A percentile compares a stretch with the other conserved stretches of the same genome.
Conservation (phyloP, 495 filamentous ascomycete species). For the Lasiosphaeris hirsuta region DNA sequence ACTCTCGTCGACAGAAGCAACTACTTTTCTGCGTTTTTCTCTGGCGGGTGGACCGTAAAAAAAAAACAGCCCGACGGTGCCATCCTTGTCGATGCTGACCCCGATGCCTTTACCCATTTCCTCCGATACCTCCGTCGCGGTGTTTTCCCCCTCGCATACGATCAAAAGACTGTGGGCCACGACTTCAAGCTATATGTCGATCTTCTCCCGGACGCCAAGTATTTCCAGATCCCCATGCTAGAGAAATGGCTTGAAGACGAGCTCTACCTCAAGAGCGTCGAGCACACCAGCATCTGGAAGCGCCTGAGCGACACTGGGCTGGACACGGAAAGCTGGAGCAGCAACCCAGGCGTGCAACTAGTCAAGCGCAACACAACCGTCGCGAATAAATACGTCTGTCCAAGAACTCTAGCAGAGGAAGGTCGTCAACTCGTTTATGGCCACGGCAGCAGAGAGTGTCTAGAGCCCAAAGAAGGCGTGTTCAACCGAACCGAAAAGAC, state of each 20-base stretch:
- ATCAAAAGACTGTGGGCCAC: not conserved
- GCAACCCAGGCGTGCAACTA: too few species aligned
- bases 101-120: not conserved
- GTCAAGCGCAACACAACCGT: too few species aligned
- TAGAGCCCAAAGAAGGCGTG: too few species aligned
- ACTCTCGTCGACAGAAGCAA: slow-evolving; percentile 1
- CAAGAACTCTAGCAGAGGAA: too few species aligned
- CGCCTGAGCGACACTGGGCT: too few species aligned
- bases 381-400: too few species aligned
- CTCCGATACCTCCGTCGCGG: slow-evolving; percentile 9
- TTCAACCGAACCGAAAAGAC: not conserved
- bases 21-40: not conserved
- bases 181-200: not conserved
- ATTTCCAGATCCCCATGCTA: slow-evolving; percentile 6
- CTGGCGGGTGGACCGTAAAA: not conserved
- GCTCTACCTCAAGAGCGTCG: not conserved
- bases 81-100: slow-evolving; percentile 8
- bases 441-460: not conserved
- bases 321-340: too few species aligned
- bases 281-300: not conserved
- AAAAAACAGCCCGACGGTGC: not conserved
- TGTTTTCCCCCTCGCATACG: slow-evolving; percentile 7
- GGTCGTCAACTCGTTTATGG: not conserved
- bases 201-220: slow-evolving; percentile 1
- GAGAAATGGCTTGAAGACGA: not conserved